A percentile compares a stretch with the other conserved stretches of the same genome.
Conservation (phyloP, 495 filamentous ascomycete genomes). For the Ascobolus immersus region DNA sequence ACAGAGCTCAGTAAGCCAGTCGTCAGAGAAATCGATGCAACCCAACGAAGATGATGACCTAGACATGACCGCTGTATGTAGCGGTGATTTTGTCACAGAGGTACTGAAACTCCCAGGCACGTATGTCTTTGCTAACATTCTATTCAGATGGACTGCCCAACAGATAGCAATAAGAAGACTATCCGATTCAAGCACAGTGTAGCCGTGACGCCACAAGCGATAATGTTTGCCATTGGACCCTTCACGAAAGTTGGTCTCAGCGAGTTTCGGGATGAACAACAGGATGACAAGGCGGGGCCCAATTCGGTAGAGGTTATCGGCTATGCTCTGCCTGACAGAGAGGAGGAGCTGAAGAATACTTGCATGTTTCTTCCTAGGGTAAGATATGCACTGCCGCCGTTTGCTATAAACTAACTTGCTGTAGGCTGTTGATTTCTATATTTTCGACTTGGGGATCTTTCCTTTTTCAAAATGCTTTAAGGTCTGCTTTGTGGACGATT, state of each 20-base stretch:
- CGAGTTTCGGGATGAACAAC: constrained; percentile 66
- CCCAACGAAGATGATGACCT: constrained; percentile 52
- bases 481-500: constrained; percentile 79
- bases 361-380: constrained; percentile 45
- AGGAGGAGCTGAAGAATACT: constrained; percentile 55
- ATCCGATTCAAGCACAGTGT: constrained; percentile 50
- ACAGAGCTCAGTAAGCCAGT: neutral
- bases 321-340: constrained; percentile 66
- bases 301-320: constrained; percentile 65
- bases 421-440: constrained; percentile 3
- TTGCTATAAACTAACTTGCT: neutral
- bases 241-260: constrained; percentile 82
- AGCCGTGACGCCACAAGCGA: constrained; percentile 54
- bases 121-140: constrained; percentile 9
- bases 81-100: constrained; percentile 67
- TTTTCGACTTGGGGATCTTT: constrained; percentile 17
- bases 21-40: constrained; percentile 10
- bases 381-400: neutral
- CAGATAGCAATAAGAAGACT: constrained; percentile 52
- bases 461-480: constrained; percentile 31
- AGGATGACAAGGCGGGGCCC: constrained; percentile 65
- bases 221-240: constrained; percentile 77
- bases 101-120: constrained; percentile 13
- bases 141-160: constrained; percentile 33
- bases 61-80: constrained; percentile 73